Evolutionary conservation across 768 basidiomycete species (phyloP), one percentile per base, ranked within the genome.

Genomic region (Amanita inopinata): DNA sequence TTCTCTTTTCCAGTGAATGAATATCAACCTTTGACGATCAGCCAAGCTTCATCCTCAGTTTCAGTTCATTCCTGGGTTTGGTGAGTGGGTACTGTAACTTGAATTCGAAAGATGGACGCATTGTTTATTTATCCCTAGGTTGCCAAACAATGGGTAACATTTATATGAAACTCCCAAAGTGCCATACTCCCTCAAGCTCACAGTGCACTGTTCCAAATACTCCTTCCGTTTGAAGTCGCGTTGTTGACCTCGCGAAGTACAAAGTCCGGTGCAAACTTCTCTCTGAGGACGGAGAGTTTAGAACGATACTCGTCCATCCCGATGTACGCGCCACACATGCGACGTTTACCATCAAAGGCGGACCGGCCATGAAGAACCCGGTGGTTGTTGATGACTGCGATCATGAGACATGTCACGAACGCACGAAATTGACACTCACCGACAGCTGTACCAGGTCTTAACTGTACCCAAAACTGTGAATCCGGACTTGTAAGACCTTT

Each of bases 271-370:
- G 63, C 61, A 47, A 78, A 84, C 46, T 66, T 71, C 58, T 86
- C 83, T 24, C 56, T 61, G 5, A 88, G 64, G 9, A 84, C 80
- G 1, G 73, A 69, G 8, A 94, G 65, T 50, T 81, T 81, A 0
- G 90, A 92, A 28, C 73, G 71, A 58, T 82, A 97, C 56, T 99
- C 96, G 57, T 99, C 94, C 9, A 75, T 67, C 0, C 88, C 87
- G 45, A 97, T 75, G 57, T 99, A 99, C 0, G 94, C 96, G 2
- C 94, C 94, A 54, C 94, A 97, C 79, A 99, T 89, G 1, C 87
- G 74, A 2, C 94, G 76, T 58, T 77, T 76, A 8, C 94, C 94
- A 9, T 76, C 71, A 56, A 96, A 98, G 1, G 80, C 75, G 0
- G 91, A 89, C n/a, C 94, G 80, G 9, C 94, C 94, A 51, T 97